These are phyloP conservation scores for Kwoniella sp. DNA, from an alignment of 768 basidiomycete species.

Conservation along the genomic window DNA sequence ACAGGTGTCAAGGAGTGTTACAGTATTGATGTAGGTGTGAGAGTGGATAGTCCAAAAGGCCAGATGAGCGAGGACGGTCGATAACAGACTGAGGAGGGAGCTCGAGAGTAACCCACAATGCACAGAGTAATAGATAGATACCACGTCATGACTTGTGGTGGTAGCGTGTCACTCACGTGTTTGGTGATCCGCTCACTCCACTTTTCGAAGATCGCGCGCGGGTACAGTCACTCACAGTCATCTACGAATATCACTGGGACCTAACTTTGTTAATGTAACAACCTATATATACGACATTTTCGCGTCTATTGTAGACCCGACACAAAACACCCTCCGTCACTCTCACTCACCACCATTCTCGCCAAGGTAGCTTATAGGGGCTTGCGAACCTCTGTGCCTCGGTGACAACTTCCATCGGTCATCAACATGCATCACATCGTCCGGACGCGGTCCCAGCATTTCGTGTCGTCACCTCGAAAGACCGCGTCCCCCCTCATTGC, in stretches of 20 bases:
- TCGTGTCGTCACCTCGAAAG: conserved; percentile 43
- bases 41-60: too few relatives aligned
- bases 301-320: too few relatives aligned
- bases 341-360: not conserved
- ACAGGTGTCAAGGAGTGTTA: too few relatives aligned
- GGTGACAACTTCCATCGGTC: not conserved
- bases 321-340: not conserved
- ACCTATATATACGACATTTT: too few relatives aligned
- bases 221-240: too few relatives aligned
- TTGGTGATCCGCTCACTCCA: not conserved
- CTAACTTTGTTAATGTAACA: too few relatives aligned
- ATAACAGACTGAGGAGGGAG: not conserved
- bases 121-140: not conserved
- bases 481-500: conserved; percentile 33
- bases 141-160: not conserved
- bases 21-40: too few relatives aligned
- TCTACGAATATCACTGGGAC: too few relatives aligned
- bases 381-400: not conserved
- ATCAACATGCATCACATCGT: conserved; percentile 35
- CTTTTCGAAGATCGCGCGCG: too few relatives aligned
- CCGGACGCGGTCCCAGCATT: conserved; percentile 42
- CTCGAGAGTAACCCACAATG: too few relatives aligned
- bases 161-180: not conserved
- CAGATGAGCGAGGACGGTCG: too few relatives aligned
- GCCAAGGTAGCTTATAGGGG: too few relatives aligned